phyloP scores from a whole-genome alignment of 306 rosid species.

The Dalbergia cultrata region DNA sequence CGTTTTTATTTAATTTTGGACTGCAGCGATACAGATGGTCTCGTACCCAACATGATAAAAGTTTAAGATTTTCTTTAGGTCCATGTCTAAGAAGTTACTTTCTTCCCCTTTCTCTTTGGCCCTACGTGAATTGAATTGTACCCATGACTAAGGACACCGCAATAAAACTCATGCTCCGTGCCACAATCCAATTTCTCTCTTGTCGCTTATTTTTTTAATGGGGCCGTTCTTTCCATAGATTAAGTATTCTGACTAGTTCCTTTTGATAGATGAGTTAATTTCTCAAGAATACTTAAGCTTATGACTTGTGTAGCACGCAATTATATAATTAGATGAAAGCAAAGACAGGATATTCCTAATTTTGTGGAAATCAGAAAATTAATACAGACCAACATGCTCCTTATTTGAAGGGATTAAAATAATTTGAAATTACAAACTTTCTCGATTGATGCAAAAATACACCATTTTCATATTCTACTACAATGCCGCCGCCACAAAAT shows the following conservation, averaged over 20 bases:
- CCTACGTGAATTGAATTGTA: background rate
- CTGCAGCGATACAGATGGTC: background rate
- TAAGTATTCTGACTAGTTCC: background rate
- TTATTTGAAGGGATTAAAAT: background rate
- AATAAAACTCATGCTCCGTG: background rate
- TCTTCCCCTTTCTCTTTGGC: background rate
- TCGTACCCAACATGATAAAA: background rate
- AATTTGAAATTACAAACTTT: background rate
- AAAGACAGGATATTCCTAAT: background rate
- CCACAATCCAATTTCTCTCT: background rate
- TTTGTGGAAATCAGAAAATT: background rate
- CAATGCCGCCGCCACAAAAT: constrained; percentile 17
- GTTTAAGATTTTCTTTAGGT: constrained; percentile 5
- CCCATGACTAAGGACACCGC: background rate
- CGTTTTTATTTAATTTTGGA: background rate
- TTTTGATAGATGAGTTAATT: background rate
- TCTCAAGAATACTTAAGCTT: background rate
- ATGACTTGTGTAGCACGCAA: background rate
- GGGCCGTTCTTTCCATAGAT: too few species aligned
- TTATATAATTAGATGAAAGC: background rate
- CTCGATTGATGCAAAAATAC: background rate
- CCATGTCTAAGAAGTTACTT: background rate
- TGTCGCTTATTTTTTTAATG: too few species aligned
- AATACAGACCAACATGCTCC: background rate
- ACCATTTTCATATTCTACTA: background rate